phyloP scores from a whole-genome alignment of 2,329 filamentous ascomycete genomes.

The Alternaria burnsii region DNA sequence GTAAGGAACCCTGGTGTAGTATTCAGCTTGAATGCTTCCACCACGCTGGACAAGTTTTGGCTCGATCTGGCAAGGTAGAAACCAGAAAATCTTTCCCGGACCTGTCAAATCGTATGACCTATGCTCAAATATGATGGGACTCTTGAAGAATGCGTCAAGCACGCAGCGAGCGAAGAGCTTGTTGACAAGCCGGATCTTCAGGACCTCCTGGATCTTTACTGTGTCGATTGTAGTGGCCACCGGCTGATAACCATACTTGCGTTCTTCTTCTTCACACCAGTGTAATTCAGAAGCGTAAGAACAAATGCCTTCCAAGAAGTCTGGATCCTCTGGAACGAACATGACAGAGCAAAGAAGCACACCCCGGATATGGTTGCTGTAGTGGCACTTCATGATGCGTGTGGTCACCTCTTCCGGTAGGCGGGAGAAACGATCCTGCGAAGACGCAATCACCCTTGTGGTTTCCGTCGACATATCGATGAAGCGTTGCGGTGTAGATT shows the following conservation, averaged over 20 bases:
- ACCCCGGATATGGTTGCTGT: background rate
- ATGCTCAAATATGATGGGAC: background rate
- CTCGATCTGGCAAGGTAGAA: background rate
- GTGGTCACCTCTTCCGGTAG: background rate
- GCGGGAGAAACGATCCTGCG: background rate
- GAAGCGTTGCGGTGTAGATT: background rate
- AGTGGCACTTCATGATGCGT: background rate
- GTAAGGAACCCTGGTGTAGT: background rate
- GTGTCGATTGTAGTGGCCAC: background rate
- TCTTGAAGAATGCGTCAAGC: background rate
- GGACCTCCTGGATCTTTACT: background rate
- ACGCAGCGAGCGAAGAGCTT: background rate
- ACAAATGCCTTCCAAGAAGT: background rate
- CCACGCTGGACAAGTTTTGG: background rate
- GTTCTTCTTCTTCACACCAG: background rate
- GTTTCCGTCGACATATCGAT: background rate
- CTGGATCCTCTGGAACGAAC: no score
- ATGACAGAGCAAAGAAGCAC: background rate
- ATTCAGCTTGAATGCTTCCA: background rate
- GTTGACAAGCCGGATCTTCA: background rate
- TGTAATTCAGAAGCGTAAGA: background rate
- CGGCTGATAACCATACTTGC: background rate
- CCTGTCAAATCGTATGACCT: background rate
- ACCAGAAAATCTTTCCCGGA: background rate
- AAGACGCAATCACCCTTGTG: background rate